Percentiles rank a stretch among this genome's conserved stretches.
Evolutionary conservation across 106 monocot genomes (phyloP).

Genomic region (Hemerocallis citrina): DNA sequence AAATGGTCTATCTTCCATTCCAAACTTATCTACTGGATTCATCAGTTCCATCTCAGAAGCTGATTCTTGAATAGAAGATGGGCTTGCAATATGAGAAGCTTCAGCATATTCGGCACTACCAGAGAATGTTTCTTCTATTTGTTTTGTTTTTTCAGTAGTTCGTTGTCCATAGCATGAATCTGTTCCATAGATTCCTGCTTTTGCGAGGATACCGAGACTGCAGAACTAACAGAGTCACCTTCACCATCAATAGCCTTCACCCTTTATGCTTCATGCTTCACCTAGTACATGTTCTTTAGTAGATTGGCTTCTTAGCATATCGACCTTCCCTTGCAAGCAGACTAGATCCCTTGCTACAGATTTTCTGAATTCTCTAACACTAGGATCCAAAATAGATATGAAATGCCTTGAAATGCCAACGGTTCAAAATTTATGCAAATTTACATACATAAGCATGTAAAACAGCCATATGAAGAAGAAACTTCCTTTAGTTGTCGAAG

Average conservation of each 20-base stretch:
- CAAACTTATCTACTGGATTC: neutral
- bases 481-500: no score
- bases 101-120: no score
- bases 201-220: neutral
- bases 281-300: neutral
- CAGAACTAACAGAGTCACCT: neutral
- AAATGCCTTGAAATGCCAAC: no score
- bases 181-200: neutral
- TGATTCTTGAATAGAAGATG: neutral
- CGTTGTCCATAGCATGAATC: neutral
- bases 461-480: no score
- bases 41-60: neutral
- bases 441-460: no score
- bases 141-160: no score
- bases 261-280: neutral
- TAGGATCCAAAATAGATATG: conserved; percentile 50
- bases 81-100: neutral
- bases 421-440: no score
- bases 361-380: conserved; percentile 46
- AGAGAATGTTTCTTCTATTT: no score
- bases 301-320: conserved; percentile 17
- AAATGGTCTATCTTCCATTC: neutral
- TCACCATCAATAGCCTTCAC: neutral
- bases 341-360: conserved; percentile 40
- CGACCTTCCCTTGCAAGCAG: conserved; percentile 45